Conservation (phyloP, 2,329 filamentous ascomycete species). For the Aspergillus vadensis region DNA sequence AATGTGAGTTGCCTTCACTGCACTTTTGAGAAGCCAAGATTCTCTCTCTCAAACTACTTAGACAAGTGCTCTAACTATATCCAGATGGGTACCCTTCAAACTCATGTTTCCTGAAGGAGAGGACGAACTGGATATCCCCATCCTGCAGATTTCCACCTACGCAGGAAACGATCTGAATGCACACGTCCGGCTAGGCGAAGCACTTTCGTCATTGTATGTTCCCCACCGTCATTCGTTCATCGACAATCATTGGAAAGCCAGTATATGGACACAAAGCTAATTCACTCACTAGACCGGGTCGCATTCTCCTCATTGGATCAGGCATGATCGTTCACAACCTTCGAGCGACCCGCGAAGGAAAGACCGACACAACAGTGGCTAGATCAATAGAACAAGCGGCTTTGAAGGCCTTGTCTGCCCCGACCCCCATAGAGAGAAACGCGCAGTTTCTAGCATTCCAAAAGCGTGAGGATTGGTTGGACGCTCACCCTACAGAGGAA, state of each 20-base stretch:
- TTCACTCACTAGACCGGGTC: background rate
- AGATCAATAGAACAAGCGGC: background rate
- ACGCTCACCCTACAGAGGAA: background rate
- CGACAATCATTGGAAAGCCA: background rate
- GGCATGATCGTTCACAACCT: constrained; percentile 6
- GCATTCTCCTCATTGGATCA: background rate
- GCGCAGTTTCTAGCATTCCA: background rate
- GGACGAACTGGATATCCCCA: background rate
- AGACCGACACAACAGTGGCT: background rate
- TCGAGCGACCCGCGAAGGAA: background rate
- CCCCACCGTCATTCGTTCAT: background rate
- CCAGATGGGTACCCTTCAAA: constrained; percentile 4
- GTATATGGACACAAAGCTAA: background rate
- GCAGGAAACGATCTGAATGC: background rate
- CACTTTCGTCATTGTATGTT: background rate
- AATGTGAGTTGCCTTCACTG: background rate
- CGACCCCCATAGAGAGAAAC: background rate
- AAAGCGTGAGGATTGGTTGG: background rate
- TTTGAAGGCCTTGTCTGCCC: background rate
- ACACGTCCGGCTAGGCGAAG: background rate
- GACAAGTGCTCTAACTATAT: background rate
- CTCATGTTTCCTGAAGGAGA: constrained; percentile 6
- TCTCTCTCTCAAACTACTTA: no score
- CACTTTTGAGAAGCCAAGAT: no score
- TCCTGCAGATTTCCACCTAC: background rate